Base-by-base conservation (phyloP, 2,329 filamentous ascomycete genomes). In the Penicillium polonicum region DNA sequence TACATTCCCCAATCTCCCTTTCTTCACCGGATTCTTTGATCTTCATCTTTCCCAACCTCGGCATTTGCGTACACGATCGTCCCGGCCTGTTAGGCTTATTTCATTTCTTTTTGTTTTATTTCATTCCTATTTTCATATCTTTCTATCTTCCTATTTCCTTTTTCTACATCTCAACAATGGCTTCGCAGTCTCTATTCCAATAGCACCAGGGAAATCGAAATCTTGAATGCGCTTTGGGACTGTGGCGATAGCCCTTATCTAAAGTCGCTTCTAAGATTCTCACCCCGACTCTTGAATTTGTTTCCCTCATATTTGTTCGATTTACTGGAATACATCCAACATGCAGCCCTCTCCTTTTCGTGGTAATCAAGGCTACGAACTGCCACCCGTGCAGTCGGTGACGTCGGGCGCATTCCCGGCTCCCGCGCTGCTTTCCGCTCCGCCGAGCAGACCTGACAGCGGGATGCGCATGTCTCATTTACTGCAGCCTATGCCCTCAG, bases 401-500 rank as follows among this genome's bases (percentile, higher is more conserved):
- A 70, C 72, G 27, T 72, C 71, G 56, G 64, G 65, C 41, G 67
- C 69, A 46, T 69, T 72, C 55, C 67, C 65, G 41, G 65, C 66
- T 42, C 64, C 72, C 36, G 65, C 67, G 42, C 58, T 74, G 45
- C 66, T 71, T 48, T 74, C 75, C 60, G 70, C 72, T 61, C 71
- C 74, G 57, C 73, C 74, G 39, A 74, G 71, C 63, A 72, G 74
- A 59, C 71, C 74, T 13, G 67, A 66, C 53, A 76, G 74, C 58
- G 73, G 73, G 29, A 63, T 78, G 66, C 72, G 72, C 36, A 77
- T 78, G 72, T 67, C 74, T 33, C 75, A 76, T 68, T 68, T 76
- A 36, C 60, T 77, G 44, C 76, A 78, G 57, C 73, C 71, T 17
- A 65, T 75, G 55, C 55, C 55, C 68, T 0, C 69, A 69, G 21